A percentile compares a stretch with the other conserved stretches of the same genome.
These are phyloP conservation scores for Didymella sp. DNA, from an alignment of 2,329 filamentous ascomycete species.

Conservation along the genomic window DNA sequence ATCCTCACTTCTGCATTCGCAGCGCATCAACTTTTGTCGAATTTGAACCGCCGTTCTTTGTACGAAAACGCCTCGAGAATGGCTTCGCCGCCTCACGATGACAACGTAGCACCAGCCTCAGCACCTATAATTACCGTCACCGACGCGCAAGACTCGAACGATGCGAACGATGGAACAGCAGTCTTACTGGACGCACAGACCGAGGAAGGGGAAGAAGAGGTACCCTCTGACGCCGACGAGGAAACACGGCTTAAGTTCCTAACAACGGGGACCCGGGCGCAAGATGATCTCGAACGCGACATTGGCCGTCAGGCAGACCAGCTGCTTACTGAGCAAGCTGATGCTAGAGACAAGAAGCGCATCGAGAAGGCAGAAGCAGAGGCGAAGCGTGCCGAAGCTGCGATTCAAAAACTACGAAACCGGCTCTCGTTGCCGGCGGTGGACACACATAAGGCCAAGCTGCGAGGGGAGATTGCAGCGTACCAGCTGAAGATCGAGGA, in stretches of 20 bases:
- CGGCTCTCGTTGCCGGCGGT: constrained; percentile 63
- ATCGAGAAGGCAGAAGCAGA: constrained; percentile 62
- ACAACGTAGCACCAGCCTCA: constrained; percentile 12
- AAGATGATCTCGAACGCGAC: constrained; percentile 89
- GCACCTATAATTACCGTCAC: constrained; percentile 21
- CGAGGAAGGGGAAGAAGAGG: constrained; percentile 24
- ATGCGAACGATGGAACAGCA: constrained; percentile 11
- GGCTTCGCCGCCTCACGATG: constrained; percentile 18
- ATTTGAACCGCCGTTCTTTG: neutral
- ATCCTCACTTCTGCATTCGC: neutral
- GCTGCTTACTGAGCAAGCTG: constrained; percentile 66
- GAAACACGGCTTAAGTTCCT: constrained; percentile 50
- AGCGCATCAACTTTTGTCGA: neutral
- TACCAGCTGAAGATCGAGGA: constrained; percentile 69
- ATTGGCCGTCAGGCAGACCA: constrained; percentile 73
- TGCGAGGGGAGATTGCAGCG: constrained; percentile 70
- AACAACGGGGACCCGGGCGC: constrained; percentile 67
- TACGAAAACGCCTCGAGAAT: constrained; percentile 11
- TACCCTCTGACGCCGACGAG: constrained; percentile 49
- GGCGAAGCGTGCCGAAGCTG: constrained; percentile 67
- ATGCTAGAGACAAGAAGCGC: constrained; percentile 68
- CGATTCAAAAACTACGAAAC: constrained; percentile 67
- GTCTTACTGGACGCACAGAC: constrained; percentile 19
- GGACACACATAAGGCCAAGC: constrained; percentile 63
- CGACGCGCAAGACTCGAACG: constrained; percentile 15